phyloP scores from a whole-genome alignment of 306 rosid species.

The Cucumis hystrix region DNA sequence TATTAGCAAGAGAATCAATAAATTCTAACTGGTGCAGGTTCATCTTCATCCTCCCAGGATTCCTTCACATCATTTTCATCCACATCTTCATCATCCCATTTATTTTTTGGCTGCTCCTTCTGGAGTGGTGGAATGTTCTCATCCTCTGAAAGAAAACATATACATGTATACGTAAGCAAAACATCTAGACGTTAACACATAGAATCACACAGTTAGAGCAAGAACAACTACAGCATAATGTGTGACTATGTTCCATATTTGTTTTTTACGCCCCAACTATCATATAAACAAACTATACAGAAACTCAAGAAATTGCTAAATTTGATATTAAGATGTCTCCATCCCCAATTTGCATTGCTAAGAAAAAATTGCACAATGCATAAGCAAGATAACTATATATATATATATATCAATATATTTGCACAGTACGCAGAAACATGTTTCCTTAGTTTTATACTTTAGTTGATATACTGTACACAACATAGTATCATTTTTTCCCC shows the following conservation, averaged over 20 bases:
- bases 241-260: neutral
- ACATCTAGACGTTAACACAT: neutral
- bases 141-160: constrained; percentile 32
- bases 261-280: neutral
- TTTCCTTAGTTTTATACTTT: neutral
- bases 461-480: neutral
- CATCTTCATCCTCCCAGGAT: constrained; percentile 94
- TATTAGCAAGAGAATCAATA: neutral
- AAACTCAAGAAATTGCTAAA: neutral
- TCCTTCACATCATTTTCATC: constrained; percentile 83
- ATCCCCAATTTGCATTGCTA: neutral
- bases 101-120: constrained; percentile 44
- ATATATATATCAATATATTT: neutral
- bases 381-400: neutral
- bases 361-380: neutral
- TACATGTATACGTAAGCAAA: neutral
- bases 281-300: neutral
- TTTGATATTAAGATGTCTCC: neutral
- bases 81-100: constrained; percentile 88
- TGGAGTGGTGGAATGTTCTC: constrained; percentile 29
- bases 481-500: neutral
- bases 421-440: neutral
- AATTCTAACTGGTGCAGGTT: constrained; percentile 50
- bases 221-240: neutral
- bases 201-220: neutral